Percentiles rank a stretch among this genome's conserved stretches.
Evolutionary conservation across 352 stramenopile genomes (phyloP).

Genomic region (Phytophthora pinifolia): DNA sequence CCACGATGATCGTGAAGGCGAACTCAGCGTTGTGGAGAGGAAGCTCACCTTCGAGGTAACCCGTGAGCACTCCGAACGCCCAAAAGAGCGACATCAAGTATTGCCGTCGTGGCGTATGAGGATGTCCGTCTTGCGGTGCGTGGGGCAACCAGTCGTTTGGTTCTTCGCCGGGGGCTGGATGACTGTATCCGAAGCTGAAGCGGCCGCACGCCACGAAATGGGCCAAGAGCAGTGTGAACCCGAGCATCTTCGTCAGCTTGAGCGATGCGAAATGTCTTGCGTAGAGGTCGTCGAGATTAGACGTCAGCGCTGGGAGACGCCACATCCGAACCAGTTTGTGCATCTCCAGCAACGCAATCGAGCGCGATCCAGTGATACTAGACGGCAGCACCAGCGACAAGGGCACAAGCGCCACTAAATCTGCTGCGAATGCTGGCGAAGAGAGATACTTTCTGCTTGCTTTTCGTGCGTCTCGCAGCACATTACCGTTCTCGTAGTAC

Average conservation of each 20-base stretch:
- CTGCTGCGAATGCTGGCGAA: slow-evolving; percentile 51
- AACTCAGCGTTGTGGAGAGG: slow-evolving; percentile 51
- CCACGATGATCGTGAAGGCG: slow-evolving; percentile 61
- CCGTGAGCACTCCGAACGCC: slow-evolving; percentile 63
- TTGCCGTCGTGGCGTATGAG: slow-evolving; percentile 13
- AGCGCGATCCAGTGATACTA: slow-evolving; percentile 2
- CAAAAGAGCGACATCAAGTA: slow-evolving; percentile 71
- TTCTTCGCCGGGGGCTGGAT: slow-evolving; percentile 20
- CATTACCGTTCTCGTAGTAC: slow-evolving; percentile 71
- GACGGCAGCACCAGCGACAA: slow-evolving; percentile 42
- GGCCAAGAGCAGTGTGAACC: slow-evolving; percentile 45
- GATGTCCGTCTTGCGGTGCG: slow-evolving; percentile 12
- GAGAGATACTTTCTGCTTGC: slow-evolving; percentile 63
- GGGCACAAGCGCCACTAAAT: slow-evolving; percentile 49
- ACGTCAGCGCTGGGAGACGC: slow-evolving; percentile 50
- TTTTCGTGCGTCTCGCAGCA: slow-evolving; percentile 58
- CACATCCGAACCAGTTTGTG: slow-evolving; percentile 58
- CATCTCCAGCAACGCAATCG: slow-evolving; percentile 43
- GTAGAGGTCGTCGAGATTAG: slow-evolving; percentile 67
- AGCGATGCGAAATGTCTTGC: slow-evolving; percentile 55
- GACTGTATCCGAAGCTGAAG: slow-evolving; percentile 50
- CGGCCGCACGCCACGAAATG: slow-evolving; percentile 59
- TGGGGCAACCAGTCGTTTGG: slow-evolving; percentile 53
- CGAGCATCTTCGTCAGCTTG: slow-evolving; percentile 61
- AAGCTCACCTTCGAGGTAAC: slow-evolving; percentile 58